Conservation (phyloP, 2,329 filamentous ascomycete species). For the Karstenula rhodostoma region DNA sequence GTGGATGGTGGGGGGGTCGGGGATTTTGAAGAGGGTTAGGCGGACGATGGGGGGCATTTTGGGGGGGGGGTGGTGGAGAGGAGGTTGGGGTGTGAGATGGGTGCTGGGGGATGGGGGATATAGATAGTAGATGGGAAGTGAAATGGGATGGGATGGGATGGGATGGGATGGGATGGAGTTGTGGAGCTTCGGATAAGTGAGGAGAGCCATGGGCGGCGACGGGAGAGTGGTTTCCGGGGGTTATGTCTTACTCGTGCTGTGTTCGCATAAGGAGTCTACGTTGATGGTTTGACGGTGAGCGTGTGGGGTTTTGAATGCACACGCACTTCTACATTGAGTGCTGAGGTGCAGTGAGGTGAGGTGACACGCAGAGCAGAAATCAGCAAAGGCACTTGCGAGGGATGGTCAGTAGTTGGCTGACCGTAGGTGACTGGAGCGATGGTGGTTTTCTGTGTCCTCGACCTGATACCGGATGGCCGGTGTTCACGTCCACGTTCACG, state of each 20-base stretch:
- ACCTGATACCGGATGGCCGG: too few relatives aligned
- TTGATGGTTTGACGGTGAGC: too few relatives aligned
- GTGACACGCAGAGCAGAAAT: too few relatives aligned
- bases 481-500: too few relatives aligned
- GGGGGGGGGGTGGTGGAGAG: background rate
- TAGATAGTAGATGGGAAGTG: background rate
- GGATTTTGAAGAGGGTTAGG: conserved; percentile 49
- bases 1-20: conserved; percentile 38
- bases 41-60: conserved; percentile 45
- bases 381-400: too few relatives aligned
- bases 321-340: too few relatives aligned
- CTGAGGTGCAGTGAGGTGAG: too few relatives aligned
- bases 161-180: background rate
- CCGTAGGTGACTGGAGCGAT: too few relatives aligned
- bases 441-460: too few relatives aligned
- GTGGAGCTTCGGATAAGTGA: conserved; percentile 23
- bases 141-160: background rate
- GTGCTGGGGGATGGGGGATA: background rate
- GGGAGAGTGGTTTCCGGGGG: background rate
- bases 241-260: background rate
- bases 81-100: background rate
- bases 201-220: conserved; percentile 32
- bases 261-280: background rate
- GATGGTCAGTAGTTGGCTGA: too few relatives aligned
- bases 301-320: too few relatives aligned